Conservation (phyloP, 805 yeast species). For the Pichia cabralensis region DNA sequence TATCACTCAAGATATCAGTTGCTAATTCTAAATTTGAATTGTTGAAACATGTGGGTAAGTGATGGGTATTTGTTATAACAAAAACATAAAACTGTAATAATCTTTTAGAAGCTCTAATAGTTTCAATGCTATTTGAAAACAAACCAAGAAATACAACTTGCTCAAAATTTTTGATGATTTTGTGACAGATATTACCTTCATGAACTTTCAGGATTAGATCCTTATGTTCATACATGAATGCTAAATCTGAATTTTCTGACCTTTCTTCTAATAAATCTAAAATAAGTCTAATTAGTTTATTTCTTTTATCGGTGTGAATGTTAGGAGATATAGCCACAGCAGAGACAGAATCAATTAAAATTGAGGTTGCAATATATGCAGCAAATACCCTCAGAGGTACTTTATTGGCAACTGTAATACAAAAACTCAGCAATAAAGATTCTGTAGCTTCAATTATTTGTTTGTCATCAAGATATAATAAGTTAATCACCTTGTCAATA, state of each 20-base stretch:
- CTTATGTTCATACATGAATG: slow-evolving; percentile 1
- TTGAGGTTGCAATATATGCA: slow-evolving; percentile 29
- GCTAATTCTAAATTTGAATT: slow-evolving; percentile 30
- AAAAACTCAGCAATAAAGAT: slow-evolving; percentile 27
- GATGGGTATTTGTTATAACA: slow-evolving; percentile 15
- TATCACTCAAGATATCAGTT: slow-evolving; percentile 40
- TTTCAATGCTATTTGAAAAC: slow-evolving; percentile 40
- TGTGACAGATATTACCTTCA: slow-evolving; percentile 19
- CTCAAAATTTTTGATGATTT: slow-evolving; percentile 34
- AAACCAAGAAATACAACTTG: slow-evolving; percentile 41
- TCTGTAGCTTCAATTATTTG: slow-evolving; percentile 28
- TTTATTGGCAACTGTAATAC: slow-evolving; percentile 24
- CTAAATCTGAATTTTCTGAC: slow-evolving; percentile 19
- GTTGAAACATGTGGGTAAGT: slow-evolving; percentile 17
- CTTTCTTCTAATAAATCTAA: slow-evolving; percentile 29
- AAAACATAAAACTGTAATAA: slow-evolving; percentile 24
- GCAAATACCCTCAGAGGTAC: slow-evolving; percentile 23
- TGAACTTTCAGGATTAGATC: slow-evolving; percentile 12
- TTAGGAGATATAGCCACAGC: slow-evolving; percentile 20
- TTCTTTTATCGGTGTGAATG: slow-evolving; percentile 15
- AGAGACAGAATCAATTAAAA: slow-evolving; percentile 29
- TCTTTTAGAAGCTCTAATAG: slow-evolving; percentile 37
- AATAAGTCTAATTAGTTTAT: slow-evolving; percentile 29
- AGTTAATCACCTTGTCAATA: slow-evolving; percentile 26
- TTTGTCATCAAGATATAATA: slow-evolving; percentile 29